Conservation (phyloP, 2,329 filamentous ascomycete genomes). For the Pezicula carpinea region DNA sequence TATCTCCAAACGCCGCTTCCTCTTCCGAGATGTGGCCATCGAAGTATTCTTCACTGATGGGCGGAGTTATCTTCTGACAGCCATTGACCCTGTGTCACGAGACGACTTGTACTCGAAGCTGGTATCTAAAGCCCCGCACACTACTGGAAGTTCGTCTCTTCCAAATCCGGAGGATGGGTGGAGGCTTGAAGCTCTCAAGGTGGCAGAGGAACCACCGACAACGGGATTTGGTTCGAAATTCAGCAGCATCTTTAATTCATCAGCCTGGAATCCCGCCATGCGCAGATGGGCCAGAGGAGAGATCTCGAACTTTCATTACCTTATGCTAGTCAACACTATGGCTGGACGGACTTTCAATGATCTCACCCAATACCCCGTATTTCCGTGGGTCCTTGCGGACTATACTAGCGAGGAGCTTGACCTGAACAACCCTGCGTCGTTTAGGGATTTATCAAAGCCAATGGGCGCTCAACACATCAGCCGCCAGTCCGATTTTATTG, state of each 20-base stretch:
- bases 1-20: conserved; percentile 89
- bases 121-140: conserved; percentile 73
- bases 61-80: conserved; percentile 86
- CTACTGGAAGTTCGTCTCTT: conserved; percentile 62
- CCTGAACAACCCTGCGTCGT: conserved; percentile 75
- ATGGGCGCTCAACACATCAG: conserved; percentile 86
- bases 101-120: conserved; percentile 80
- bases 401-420: conserved; percentile 94
- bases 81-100: conserved; percentile 66
- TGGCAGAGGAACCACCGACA: conserved; percentile 54
- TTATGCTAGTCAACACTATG: conserved; percentile 98
- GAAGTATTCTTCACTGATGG: conserved; percentile 98
- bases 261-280: conserved; percentile 77
- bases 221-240: conserved; percentile 78
- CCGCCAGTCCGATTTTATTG: conserved; percentile 73
- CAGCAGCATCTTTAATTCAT: conserved; percentile 84
- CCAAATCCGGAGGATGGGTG: conserved; percentile 83
- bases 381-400: conserved; percentile 94
- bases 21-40: conserved; percentile 94
- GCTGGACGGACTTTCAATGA: conserved; percentile 97
- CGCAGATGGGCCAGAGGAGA: conserved; percentile 89
- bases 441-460: conserved; percentile 87
- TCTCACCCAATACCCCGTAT: conserved; percentile 95
- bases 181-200: conserved; percentile 81
- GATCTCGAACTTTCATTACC: conserved; percentile 96